phyloP scores from a whole-genome alignment of 2,329 filamentous ascomycete species.

The Neoarthrinium moseri region DNA sequence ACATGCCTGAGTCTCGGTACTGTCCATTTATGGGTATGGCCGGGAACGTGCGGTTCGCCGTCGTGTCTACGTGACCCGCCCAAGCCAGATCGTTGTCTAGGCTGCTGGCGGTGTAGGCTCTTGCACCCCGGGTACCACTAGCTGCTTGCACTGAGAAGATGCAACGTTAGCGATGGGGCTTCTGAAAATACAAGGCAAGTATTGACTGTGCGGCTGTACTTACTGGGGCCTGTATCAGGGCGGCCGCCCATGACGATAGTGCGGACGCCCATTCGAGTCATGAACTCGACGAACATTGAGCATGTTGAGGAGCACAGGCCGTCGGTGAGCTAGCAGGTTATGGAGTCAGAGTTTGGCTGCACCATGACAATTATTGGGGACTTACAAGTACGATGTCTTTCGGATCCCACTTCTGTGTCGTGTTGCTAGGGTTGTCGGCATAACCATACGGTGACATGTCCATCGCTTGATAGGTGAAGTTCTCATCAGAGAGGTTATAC shows the following conservation, averaged over 20 bases:
- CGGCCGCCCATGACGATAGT: slow-evolving; percentile 47
- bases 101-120: slow-evolving; percentile 19
- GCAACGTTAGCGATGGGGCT: too few relatives aligned
- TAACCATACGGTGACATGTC: slow-evolving; percentile 11
- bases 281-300: slow-evolving; percentile 28
- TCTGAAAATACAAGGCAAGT: too few relatives aligned
- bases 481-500: too few relatives aligned
- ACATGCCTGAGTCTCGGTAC: slow-evolving; percentile 17
- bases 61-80: too few relatives aligned
- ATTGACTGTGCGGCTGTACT: too few relatives aligned
- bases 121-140: slow-evolving; percentile 63
- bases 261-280: slow-evolving; percentile 31
- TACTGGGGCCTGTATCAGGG: slow-evolving; percentile 48
- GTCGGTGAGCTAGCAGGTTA: slow-evolving; percentile 20
- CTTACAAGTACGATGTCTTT: slow-evolving; percentile 18
- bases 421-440: slow-evolving; percentile 4
- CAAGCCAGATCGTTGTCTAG: slow-evolving; percentile 16
- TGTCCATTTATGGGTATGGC: background rate
- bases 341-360: background rate
- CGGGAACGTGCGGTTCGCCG: too few relatives aligned
- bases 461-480: background rate
- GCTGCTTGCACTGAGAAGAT: slow-evolving; percentile 58
- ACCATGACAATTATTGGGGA: background rate
- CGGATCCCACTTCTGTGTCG: slow-evolving; percentile 7
- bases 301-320: slow-evolving; percentile 30